Conservation (phyloP, 495 filamentous ascomycete genomes). For the Staphylotrichum longicolle region DNA sequence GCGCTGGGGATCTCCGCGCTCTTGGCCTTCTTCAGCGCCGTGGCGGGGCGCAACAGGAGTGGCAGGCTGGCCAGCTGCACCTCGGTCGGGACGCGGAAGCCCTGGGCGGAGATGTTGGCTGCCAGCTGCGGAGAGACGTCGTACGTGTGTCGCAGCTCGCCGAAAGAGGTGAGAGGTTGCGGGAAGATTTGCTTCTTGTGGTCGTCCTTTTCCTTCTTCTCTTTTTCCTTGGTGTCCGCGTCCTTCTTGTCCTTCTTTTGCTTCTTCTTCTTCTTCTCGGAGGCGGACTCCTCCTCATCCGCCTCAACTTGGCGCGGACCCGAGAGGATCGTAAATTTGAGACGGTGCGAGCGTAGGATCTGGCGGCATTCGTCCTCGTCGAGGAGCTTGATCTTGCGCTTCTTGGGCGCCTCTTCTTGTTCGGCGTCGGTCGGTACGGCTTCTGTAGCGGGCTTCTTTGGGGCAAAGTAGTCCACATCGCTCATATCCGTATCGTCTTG, state of each 20-base stretch:
- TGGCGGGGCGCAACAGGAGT: slow-evolving; percentile 59
- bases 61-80: slow-evolving; percentile 88
- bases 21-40: slow-evolving; percentile 37
- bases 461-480: slow-evolving; percentile 52
- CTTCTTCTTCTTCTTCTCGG: slow-evolving; percentile 52
- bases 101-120: slow-evolving; percentile 77
- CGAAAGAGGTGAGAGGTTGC: slow-evolving; percentile 75
- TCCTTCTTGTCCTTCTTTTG: slow-evolving; percentile 34
- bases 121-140: slow-evolving; percentile 66
- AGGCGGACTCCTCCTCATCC: slow-evolving; percentile 42
- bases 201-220: slow-evolving; percentile 48
- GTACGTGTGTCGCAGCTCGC: slow-evolving; percentile 65
- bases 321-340: slow-evolving; percentile 76
- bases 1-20: slow-evolving; percentile 31
- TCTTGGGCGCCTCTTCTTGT: slow-evolving; percentile 31
- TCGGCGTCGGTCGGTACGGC: slow-evolving; percentile 14
- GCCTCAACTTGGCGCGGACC: slow-evolving; percentile 30
- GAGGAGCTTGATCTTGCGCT: slow-evolving; percentile 36
- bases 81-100: slow-evolving; percentile 84
- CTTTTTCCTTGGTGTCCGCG: slow-evolving; percentile 40
- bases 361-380: slow-evolving; percentile 67
- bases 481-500: slow-evolving; percentile 36
- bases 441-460: slow-evolving; percentile 26
- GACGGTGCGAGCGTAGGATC: slow-evolving; percentile 75
- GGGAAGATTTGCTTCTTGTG: slow-evolving; percentile 60